phyloP scores from a whole-genome alignment of 768 basidiomycete species.

The Tulasnella sp. region DNA sequence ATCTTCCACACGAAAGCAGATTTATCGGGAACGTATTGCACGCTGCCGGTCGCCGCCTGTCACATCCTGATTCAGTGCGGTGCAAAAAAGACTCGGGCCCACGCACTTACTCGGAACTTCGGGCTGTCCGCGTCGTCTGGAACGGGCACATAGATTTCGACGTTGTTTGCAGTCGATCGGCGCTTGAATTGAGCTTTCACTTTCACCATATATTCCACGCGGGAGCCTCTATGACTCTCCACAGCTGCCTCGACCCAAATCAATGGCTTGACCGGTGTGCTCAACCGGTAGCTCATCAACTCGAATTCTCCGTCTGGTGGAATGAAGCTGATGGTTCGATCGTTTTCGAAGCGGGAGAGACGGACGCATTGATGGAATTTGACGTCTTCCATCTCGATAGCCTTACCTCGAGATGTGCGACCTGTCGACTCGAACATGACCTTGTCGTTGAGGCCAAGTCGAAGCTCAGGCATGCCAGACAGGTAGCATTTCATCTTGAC shows the following conservation, averaged over 20 bases:
- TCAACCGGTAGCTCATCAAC: constrained; percentile 85
- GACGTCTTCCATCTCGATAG: constrained; percentile 99
- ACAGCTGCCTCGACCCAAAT: constrained; percentile 97
- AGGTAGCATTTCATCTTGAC: constrained; percentile 99
- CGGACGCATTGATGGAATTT: constrained; percentile 99
- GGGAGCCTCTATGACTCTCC: constrained; percentile 87
- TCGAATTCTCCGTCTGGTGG: constrained; percentile 99
- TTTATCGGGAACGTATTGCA: constrained; percentile 97
- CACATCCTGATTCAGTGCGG: background rate
- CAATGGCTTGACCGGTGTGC: constrained; percentile 90
- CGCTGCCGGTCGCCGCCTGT: constrained; percentile 89
- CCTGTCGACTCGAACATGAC: constrained; percentile 99
- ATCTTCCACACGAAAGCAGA: constrained; percentile 99
- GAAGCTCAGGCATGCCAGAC: constrained; percentile 97
- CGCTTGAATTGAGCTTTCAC: constrained; percentile 95
- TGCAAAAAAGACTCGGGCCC: background rate
- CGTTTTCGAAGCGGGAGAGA: constrained; percentile 94
- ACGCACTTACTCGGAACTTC: constrained; percentile 75
- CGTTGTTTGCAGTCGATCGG: constrained; percentile 94
- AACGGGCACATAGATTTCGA: constrained; percentile 98
- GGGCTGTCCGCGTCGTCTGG: constrained; percentile 98
- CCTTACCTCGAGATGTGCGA: constrained; percentile 88
- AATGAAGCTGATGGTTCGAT: constrained; percentile 98
- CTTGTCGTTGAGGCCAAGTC: constrained; percentile 95
- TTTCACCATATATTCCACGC: constrained; percentile 32